Evolutionary conservation across 495 filamentous ascomycete genomes (phyloP).

Genomic region (Niebla homalea): DNA sequence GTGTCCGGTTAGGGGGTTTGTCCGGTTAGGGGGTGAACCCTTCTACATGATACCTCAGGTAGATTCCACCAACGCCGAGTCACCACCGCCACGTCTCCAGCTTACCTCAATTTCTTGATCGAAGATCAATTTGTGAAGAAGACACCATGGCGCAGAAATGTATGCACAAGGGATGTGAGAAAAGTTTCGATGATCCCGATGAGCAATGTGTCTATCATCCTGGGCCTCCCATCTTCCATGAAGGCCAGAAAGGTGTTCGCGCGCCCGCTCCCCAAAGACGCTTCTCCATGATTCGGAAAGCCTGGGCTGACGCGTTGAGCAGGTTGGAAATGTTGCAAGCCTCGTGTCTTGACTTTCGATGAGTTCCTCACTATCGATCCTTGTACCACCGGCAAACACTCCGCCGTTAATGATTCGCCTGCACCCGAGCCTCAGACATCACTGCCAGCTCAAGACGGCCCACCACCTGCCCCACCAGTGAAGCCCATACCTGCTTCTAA

Average conservation of each 20-base stretch:
- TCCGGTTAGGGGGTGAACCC: too few species aligned
- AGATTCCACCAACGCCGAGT: too few species aligned
- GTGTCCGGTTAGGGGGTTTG: too few species aligned
- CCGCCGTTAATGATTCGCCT: slow-evolving; percentile 66
- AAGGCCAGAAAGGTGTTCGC: slow-evolving; percentile 89
- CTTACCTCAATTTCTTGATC: too few species aligned
- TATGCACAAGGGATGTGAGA: slow-evolving; percentile 91
- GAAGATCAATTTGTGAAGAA: neutral
- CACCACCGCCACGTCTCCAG: too few species aligned
- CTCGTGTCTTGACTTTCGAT: slow-evolving; percentile 93
- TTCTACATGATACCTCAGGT: too few species aligned
- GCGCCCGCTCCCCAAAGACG: slow-evolving; percentile 15
- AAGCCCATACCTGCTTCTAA: slow-evolving; percentile 6
- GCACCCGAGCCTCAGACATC: slow-evolving; percentile 37
- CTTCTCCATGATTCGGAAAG: slow-evolving; percentile 2
- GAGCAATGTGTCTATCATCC: slow-evolving; percentile 89
- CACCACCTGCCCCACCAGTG: slow-evolving; percentile 13
- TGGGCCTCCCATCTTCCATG: slow-evolving; percentile 89
- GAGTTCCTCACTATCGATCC: slow-evolving; percentile 92
- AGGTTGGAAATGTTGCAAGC: slow-evolving; percentile 99
- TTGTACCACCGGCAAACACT: slow-evolving; percentile 90
- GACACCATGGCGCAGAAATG: slow-evolving; percentile 71
- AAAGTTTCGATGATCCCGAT: slow-evolving; percentile 66
- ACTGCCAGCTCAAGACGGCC: slow-evolving; percentile 18
- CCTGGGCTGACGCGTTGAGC: slow-evolving; percentile 7